Conservation (phyloP, 352 stramenopile genomes). For the Plasmopara halstedii region DNA sequence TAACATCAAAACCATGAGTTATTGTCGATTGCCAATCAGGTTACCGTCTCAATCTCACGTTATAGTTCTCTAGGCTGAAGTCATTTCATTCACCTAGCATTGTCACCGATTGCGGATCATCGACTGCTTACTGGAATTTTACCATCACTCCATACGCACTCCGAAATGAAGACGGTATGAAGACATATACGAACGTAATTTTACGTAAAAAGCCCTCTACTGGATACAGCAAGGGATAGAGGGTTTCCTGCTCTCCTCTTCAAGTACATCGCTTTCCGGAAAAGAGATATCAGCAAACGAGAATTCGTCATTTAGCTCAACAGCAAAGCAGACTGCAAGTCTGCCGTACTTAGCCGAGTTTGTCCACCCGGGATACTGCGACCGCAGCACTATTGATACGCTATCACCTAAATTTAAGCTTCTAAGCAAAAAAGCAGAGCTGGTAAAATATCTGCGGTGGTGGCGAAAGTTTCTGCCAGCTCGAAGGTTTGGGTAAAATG, state of each 20-base stretch:
- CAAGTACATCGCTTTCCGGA: conserved; percentile 16
- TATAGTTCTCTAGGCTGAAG: too few species aligned
- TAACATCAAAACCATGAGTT: too few species aligned
- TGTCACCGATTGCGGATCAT: too few species aligned
- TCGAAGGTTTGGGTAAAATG: conserved; percentile 47
- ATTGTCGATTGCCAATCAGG: too few species aligned
- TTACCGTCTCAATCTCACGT: too few species aligned
- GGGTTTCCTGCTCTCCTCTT: conserved; percentile 1
- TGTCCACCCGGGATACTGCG: conserved; percentile 50
- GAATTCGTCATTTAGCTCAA: conserved; percentile 46
- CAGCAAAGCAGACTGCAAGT: conserved; percentile 35
- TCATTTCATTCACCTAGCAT: too few species aligned
- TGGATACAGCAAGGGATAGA: conserved; percentile 21
- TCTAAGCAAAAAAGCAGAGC: conserved; percentile 24
- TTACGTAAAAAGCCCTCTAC: too few species aligned
- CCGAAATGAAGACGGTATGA: too few species aligned
- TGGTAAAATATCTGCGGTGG: conserved; percentile 45
- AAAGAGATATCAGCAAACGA: conserved; percentile 30
- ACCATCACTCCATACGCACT: too few species aligned
- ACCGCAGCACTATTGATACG: conserved; percentile 50
- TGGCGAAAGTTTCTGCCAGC: conserved; percentile 35
- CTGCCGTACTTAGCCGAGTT: conserved; percentile 53
- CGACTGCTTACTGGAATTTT: too few species aligned
- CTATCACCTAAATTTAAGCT: conserved; percentile 34
- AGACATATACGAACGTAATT: too few species aligned